Evolutionary conservation across 768 basidiomycete species (phyloP).

Genomic region (Cyclocybe cylindracea): DNA sequence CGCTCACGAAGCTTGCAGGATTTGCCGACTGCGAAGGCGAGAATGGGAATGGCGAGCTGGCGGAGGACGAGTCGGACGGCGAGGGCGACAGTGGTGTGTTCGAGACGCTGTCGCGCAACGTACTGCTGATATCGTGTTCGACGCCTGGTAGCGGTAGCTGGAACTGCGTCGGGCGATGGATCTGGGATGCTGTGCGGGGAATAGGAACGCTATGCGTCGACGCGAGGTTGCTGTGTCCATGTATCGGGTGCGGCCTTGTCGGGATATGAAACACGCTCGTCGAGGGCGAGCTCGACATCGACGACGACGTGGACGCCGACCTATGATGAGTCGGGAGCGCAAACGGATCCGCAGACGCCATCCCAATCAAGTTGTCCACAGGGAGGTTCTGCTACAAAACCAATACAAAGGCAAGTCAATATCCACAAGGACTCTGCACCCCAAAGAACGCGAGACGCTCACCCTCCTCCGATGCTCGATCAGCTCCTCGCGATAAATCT

Average conservation of each 20-base stretch:
- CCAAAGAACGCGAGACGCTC: constrained; percentile 31
- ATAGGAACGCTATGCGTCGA: constrained; percentile 66
- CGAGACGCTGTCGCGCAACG: background rate
- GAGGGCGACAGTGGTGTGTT: constrained; percentile 1
- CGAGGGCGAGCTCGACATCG: constrained; percentile 25
- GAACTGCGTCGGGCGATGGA: constrained; percentile 53
- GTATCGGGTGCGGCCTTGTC: background rate
- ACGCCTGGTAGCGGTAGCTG: background rate
- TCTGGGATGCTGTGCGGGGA: constrained; percentile 67
- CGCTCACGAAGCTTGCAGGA: constrained; percentile 55
- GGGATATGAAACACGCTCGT: constrained; percentile 3
- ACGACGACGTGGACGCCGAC: constrained; percentile 36
- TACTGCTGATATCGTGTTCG: background rate
- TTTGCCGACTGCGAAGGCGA: constrained; percentile 62
- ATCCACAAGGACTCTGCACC: background rate
- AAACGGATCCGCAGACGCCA: constrained; percentile 64
- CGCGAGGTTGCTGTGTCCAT: background rate
- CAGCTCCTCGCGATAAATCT: constrained; percentile 83
- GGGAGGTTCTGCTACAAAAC: constrained; percentile 63
- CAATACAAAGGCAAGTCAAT: constrained; percentile 7
- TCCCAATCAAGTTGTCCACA: constrained; percentile 78
- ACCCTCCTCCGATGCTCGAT: constrained; percentile 77
- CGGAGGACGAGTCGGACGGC: constrained; percentile 34
- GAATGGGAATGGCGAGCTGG: constrained; percentile 63
- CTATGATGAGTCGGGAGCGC: constrained; percentile 73